Evolutionary conservation across 805 yeast species (phyloP).

Genomic region (Pichia occidentalis): DNA sequence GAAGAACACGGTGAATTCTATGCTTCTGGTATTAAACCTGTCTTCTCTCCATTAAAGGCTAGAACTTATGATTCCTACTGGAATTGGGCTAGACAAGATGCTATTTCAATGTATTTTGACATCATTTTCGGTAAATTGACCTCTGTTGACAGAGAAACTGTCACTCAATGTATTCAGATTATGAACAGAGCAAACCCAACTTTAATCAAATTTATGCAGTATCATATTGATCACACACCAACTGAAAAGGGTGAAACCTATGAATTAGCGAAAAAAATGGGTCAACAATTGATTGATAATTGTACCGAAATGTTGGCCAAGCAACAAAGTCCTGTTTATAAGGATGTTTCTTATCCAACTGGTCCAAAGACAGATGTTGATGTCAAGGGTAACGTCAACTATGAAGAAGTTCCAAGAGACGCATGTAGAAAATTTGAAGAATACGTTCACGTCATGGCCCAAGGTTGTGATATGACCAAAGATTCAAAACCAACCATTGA

Average conservation of each 20-base stretch:
- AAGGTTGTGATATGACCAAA: slow-evolving; percentile 81
- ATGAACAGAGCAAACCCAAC: slow-evolving; percentile 97
- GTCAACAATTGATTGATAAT: slow-evolving; percentile 91
- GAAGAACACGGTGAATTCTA: slow-evolving; percentile 89
- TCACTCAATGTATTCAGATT: slow-evolving; percentile 90
- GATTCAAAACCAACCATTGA: slow-evolving; percentile 67
- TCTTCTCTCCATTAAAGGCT: slow-evolving; percentile 87
- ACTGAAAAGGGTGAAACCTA: slow-evolving; percentile 87
- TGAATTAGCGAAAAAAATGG: slow-evolving; percentile 80
- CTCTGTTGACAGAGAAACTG: slow-evolving; percentile 91
- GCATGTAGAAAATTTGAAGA: slow-evolving; percentile 92
- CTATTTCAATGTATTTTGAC: slow-evolving; percentile 87
- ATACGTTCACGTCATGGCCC: slow-evolving; percentile 93
- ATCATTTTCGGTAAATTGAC: slow-evolving; percentile 90
- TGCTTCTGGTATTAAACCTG: slow-evolving; percentile 85
- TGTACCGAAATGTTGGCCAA: slow-evolving; percentile 76
- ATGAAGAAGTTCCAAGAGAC: slow-evolving; percentile 80
- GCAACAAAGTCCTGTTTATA: slow-evolving; percentile 88
- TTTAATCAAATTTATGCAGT: slow-evolving; percentile 93
- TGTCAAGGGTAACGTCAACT: slow-evolving; percentile 78
- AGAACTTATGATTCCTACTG: slow-evolving; percentile 96
- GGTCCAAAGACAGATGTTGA: slow-evolving; percentile 91
- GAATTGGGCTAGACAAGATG: slow-evolving; percentile 99
- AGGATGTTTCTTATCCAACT: slow-evolving; percentile 89
- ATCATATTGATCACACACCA: slow-evolving; percentile 78